Evolutionary conservation across 179 eudicot genomes (phyloP).

Genomic region (Vitellaria paradoxa): DNA sequence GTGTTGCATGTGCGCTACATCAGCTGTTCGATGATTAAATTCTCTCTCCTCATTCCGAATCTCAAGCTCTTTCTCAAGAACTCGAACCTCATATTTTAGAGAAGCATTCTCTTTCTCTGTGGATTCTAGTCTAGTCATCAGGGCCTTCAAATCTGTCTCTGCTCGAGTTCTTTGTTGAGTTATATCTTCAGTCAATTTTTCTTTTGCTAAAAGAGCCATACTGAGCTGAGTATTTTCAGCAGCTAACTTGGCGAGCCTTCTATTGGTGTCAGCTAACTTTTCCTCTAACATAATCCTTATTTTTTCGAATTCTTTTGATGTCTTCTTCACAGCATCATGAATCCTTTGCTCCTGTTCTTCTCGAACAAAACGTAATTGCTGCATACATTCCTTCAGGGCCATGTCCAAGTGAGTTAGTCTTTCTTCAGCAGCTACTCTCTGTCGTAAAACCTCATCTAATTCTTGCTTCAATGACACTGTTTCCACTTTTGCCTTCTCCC

Average conservation of each 20-base stretch:
- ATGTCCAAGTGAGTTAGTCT: conserved; percentile 61
- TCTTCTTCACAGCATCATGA: conserved; percentile 59
- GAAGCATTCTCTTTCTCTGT: conserved; percentile 70
- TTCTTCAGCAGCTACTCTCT: conserved; percentile 58
- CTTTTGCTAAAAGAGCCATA: conserved; percentile 49
- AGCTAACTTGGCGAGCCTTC: conserved; percentile 41
- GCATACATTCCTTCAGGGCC: conserved; percentile 90
- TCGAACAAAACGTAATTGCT: conserved; percentile 76
- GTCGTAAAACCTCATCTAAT: conserved; percentile 56
- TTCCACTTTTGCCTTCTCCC: conserved; percentile 83
- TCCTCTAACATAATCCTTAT: conserved; percentile 38
- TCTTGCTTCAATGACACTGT: conserved; percentile 60
- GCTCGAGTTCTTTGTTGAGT: conserved; percentile 34
- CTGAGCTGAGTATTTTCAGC: conserved; percentile 61
- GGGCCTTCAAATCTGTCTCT: conserved; percentile 46
- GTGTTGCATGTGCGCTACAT: conserved; percentile 69
- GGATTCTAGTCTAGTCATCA: conserved; percentile 45
- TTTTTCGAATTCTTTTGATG: conserved; percentile 62
- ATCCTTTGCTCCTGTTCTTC: conserved; percentile 85
- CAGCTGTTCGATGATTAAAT: conserved; percentile 60
- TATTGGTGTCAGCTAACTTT: conserved; percentile 47
- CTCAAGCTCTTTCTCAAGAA: conserved; percentile 88
- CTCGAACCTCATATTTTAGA: conserved; percentile 68
- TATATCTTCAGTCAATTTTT: conserved; percentile 58
- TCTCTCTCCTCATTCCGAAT: conserved; percentile 86